phyloP scores from a whole-genome alignment of 2,329 filamentous ascomycete genomes.

The Talaromyces sp. region DNA sequence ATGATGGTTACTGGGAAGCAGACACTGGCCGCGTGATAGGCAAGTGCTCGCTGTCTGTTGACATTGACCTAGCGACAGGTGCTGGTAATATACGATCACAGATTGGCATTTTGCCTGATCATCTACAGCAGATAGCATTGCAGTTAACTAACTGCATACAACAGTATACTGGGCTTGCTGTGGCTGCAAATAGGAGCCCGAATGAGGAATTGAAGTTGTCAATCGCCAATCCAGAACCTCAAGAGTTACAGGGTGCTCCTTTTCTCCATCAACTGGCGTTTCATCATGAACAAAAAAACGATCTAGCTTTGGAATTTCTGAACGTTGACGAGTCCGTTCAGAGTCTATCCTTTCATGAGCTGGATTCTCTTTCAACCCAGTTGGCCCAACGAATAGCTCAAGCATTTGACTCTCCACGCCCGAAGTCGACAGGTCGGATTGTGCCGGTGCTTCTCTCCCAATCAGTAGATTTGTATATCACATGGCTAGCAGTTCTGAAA shows the following conservation, averaged over 20 bases:
- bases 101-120: constrained; percentile 20
- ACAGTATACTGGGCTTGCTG: constrained; percentile 18
- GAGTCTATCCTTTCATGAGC: constrained; percentile 55
- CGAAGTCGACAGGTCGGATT: constrained; percentile 35
- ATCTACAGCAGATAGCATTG: constrained; percentile 25
- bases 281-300: constrained; percentile 25
- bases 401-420: constrained; percentile 22
- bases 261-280: constrained; percentile 61
- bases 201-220: constrained; percentile 38
- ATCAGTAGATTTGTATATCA: constrained; percentile 69
- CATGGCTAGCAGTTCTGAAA: constrained; percentile 71
- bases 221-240: constrained; percentile 54
- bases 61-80: constrained; percentile 19
- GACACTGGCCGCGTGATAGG: constrained; percentile 2
- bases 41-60: constrained; percentile 22
- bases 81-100: constrained; percentile 24
- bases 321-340: constrained; percentile 43
- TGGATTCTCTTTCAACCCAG: constrained; percentile 55
- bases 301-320: constrained; percentile 61
- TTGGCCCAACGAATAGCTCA: constrained; percentile 50
- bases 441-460: constrained; percentile 76
- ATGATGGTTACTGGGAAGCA: background rate
- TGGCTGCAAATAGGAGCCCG: constrained; percentile 14
- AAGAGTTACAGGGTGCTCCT: constrained; percentile 48
- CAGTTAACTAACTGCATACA: constrained; percentile 27